These are phyloP conservation scores for Beauveria scarabaeidicola DNA, from an alignment of 2,329 filamentous ascomycete species.

Conservation along the genomic window DNA sequence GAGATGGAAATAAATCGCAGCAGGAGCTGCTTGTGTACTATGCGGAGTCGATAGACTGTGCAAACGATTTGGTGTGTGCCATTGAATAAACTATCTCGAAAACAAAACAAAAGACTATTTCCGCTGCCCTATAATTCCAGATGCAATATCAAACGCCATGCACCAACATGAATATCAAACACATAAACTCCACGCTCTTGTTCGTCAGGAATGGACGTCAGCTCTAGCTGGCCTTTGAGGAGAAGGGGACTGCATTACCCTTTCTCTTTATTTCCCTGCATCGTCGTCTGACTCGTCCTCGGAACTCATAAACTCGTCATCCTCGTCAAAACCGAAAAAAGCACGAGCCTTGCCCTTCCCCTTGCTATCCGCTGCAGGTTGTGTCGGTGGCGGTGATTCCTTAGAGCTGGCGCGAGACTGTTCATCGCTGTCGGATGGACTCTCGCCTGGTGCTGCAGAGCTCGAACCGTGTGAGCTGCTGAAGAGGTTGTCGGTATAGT, in stretches of 20 bases:
- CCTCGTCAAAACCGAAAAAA: conserved; percentile 73
- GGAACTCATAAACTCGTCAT: conserved; percentile 66
- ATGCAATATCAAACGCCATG: neutral
- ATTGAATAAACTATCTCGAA: neutral
- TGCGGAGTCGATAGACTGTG: conserved; percentile 24
- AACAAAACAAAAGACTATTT: neutral
- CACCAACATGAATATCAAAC: no score
- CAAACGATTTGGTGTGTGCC: conserved; percentile 13
- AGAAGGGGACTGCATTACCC: neutral
- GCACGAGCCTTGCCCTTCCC: conserved; percentile 32
- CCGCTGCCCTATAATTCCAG: conserved; percentile 3
- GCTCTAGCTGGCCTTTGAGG: neutral
- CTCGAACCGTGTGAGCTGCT: conserved; percentile 42
- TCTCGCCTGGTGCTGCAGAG: conserved; percentile 24
- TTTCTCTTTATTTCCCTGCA: neutral
- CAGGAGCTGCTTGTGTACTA: conserved; percentile 31
- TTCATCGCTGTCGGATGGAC: conserved; percentile 28
- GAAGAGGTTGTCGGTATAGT: conserved; percentile 52
- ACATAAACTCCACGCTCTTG: neutral
- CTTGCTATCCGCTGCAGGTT: conserved; percentile 29
- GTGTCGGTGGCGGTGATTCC: conserved; percentile 41
- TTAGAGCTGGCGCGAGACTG: conserved; percentile 31
- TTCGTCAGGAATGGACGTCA: neutral
- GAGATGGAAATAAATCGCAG: conserved; percentile 17
- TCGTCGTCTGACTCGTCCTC: conserved; percentile 47